Conservation (phyloP, 2,329 filamentous ascomycete species). For the Aspergillus fischeri region DNA sequence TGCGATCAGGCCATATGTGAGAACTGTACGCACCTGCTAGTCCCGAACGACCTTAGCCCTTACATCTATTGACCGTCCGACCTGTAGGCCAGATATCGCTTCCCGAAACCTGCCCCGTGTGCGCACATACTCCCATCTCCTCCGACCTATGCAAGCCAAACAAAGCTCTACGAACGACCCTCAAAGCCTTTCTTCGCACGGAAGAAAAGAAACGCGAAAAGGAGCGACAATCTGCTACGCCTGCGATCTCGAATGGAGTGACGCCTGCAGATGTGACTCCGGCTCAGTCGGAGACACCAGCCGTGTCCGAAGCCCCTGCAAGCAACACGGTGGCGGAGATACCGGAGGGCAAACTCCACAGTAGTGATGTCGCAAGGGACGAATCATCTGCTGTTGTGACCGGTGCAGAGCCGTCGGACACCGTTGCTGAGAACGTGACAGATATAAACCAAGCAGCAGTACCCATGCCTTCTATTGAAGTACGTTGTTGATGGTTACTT, state of each 20-base stretch:
- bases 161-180: conserved; percentile 86
- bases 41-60: background rate
- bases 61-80: background rate
- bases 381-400: conserved; percentile 10
- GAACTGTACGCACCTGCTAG: conserved; percentile 59
- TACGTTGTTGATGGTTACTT: conserved; percentile 3
- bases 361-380: conserved; percentile 9
- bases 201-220: conserved; percentile 85
- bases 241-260: conserved; percentile 24
- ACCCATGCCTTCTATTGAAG: conserved; percentile 12
- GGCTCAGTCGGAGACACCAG: conserved; percentile 11
- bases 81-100: conserved; percentile 67
- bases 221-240: conserved; percentile 41
- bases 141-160: conserved; percentile 82
- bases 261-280: conserved; percentile 20
- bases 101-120: conserved; percentile 80
- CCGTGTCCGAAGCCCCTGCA: conserved; percentile 18
- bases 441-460: conserved; percentile 5
- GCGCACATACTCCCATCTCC: conserved; percentile 84
- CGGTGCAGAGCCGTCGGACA: conserved; percentile 5
- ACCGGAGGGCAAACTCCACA: conserved; percentile 3
- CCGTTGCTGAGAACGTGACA: conserved; percentile 2
- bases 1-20: conserved; percentile 95
- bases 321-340: conserved; percentile 3
- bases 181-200: conserved; percentile 84